Conservation (phyloP, 257 asterid species). For the Solanum bulbocastanum region DNA sequence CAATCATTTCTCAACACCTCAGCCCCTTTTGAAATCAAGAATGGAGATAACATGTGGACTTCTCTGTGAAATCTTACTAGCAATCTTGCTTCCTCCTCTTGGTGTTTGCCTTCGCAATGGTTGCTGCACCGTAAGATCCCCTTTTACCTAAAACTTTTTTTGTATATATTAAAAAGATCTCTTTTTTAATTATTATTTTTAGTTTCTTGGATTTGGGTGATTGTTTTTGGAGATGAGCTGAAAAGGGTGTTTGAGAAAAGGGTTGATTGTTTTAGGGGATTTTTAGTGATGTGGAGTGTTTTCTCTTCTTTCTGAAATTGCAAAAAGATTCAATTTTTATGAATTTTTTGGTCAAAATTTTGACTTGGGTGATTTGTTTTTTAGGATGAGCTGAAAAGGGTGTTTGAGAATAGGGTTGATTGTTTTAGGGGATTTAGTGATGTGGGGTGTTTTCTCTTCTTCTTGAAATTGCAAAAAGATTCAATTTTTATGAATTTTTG, state of each 20-base stretch:
- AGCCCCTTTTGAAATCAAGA: neutral
- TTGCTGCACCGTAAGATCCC: slow-evolving; percentile 59
- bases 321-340: neutral
- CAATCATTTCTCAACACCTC: neutral
- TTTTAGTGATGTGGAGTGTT: neutral
- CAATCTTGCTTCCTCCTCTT: slow-evolving; percentile 75
- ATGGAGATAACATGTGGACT: slow-evolving; percentile 39
- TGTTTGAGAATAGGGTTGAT: neutral
- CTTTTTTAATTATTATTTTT: neutral
- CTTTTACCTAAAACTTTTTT: neutral
- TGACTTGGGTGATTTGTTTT: neutral
- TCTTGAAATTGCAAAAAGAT: neutral
- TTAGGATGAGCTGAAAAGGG: neutral
- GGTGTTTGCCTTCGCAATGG: slow-evolving; percentile 82
- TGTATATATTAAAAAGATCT: neutral
- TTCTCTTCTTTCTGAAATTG: neutral
- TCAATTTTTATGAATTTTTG: neutral
- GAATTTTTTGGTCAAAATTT: neutral
- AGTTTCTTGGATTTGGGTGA: neutral
- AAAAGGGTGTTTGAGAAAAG: neutral
- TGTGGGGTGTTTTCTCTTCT: neutral
- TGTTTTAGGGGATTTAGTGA: neutral
- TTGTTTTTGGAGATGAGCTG: neutral
- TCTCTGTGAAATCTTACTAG: slow-evolving; percentile 31
- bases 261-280: neutral